These are phyloP conservation scores for Scutellaria baicalensis DNA, from an alignment of 257 asterid genomes.

Conservation along the genomic window DNA sequence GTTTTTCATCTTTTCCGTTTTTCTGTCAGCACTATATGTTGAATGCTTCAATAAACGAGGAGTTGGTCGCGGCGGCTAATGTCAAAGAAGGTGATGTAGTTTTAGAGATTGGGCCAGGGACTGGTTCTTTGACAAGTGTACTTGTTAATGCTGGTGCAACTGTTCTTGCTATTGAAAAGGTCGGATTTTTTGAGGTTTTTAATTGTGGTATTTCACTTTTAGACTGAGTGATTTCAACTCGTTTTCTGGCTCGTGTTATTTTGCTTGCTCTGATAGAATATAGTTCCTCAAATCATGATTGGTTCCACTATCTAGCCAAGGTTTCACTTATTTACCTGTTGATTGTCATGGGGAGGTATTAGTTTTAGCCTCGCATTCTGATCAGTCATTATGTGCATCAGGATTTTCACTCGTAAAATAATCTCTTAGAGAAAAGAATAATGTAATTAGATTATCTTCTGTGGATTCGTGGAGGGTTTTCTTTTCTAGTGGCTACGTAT, in stretches of 20 bases:
- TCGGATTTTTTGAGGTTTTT: constrained; percentile 11
- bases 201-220: background rate
- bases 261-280: background rate
- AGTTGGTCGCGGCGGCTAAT: constrained; percentile 61
- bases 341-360: background rate
- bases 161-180: constrained; percentile 97
- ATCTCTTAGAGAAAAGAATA: background rate
- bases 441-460: background rate
- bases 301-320: no score
- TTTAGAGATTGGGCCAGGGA: constrained; percentile 94
- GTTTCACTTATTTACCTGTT: background rate
- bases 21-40: constrained; percentile 86
- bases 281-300: no score
- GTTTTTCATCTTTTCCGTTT: background rate
- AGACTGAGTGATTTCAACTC: background rate
- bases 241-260: background rate
- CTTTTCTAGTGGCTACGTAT: background rate
- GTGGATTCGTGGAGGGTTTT: background rate
- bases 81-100: constrained; percentile 83
- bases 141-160: constrained; percentile 79
- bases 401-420: background rate
- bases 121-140: constrained; percentile 89
- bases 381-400: background rate
- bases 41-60: constrained; percentile 64
- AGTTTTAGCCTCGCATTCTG: background rate